Base-by-base conservation (phyloP, 352 stramenopile species). In the Globisporangium abappressorium region DNA sequence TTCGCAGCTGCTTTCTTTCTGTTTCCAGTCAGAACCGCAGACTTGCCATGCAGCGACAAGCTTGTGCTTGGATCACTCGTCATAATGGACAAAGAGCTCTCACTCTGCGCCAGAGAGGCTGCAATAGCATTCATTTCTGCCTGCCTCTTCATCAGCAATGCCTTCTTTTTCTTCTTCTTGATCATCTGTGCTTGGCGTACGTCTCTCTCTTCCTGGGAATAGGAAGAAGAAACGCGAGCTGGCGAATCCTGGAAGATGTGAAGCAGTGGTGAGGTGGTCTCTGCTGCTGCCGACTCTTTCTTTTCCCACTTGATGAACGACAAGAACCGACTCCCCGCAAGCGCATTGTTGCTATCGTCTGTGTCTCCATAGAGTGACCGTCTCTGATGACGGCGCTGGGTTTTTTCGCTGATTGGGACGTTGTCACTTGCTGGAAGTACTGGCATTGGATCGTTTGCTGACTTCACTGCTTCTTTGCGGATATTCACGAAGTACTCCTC, bases 281-380 rank as follows among this genome's bases (percentile, higher is more conserved):
- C 36, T 9, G 20, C 28, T 5, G 26, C 8, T 41, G 55, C n/a
- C 14, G 57, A 24, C 5, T 55, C 64, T 24, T 62, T 58, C 64
- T 69, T 69, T 47, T 69, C 64, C 64, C 64, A 69, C 57, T 64
- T 53, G 64, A 69, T 69, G 26, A 65, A 69, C 56, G 64, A 49
- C 56, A 64, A 56, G 26, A 69, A 69, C 2, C 43, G 55, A 41
- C 64, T 69, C 3, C 64, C 57, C 28, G 64, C 34, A 24, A 69
- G 34, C 9, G 58, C 49, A 47, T 8, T 47, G 22, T 61, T 33
- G 18, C 30, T 53, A 22, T 30, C 15, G 4, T 46, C 47, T 24
- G 20, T 53, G 43, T 24, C 33, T 60, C 20, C 43, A 20, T 49
- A 15, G 30, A 8, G 49, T 51, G 26, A n/a, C 12, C 8, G n/a